Percentiles rank a stretch among this genome's conserved stretches.
These are phyloP conservation scores for Trichothecium sympodiale DNA, from an alignment of 2,329 filamentous ascomycete species.

Conservation along the genomic window DNA sequence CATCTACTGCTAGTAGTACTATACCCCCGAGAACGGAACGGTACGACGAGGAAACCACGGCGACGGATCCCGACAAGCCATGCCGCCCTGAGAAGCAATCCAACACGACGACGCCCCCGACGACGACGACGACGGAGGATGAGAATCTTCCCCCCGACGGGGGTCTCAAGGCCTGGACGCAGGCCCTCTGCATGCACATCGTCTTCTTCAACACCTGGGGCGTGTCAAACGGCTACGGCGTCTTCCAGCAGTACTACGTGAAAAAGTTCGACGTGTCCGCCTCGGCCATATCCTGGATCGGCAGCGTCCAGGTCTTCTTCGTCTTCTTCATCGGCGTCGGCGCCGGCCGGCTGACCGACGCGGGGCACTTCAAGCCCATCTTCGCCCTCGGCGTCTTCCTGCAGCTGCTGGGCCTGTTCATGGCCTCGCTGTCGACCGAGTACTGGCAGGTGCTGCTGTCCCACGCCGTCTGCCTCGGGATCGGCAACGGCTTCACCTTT, in stretches of 20 bases:
- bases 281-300: slow-evolving; percentile 28
- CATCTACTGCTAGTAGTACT: no score
- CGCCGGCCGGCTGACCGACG: slow-evolving; percentile 34
- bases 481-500: slow-evolving; percentile 30
- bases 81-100: no score
- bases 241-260: slow-evolving; percentile 34
- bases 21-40: no score
- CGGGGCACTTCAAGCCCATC: slow-evolving; percentile 30
- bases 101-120: no score
- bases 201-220: slow-evolving; percentile 34
- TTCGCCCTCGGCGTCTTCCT: slow-evolving; percentile 28
- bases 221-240: slow-evolving; percentile 32
- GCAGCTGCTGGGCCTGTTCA: slow-evolving; percentile 35
- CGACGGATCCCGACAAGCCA: no score
- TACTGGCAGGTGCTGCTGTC: slow-evolving; percentile 35
- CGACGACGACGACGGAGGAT: no score
- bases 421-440: slow-evolving; percentile 19
- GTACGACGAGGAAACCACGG: no score
- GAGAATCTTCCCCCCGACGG: slow-evolving; percentile 19
- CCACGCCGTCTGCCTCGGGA: slow-evolving; percentile 32
- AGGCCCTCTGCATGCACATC: slow-evolving; percentile 20
- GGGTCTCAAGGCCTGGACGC: slow-evolving; percentile 13
- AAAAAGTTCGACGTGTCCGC: slow-evolving; percentile 20
- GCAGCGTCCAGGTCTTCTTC: slow-evolving; percentile 34
- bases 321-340: slow-evolving; percentile 19